Evolutionary conservation across 306 rosid genomes (phyloP).

Genomic region (Castanospermum australe): DNA sequence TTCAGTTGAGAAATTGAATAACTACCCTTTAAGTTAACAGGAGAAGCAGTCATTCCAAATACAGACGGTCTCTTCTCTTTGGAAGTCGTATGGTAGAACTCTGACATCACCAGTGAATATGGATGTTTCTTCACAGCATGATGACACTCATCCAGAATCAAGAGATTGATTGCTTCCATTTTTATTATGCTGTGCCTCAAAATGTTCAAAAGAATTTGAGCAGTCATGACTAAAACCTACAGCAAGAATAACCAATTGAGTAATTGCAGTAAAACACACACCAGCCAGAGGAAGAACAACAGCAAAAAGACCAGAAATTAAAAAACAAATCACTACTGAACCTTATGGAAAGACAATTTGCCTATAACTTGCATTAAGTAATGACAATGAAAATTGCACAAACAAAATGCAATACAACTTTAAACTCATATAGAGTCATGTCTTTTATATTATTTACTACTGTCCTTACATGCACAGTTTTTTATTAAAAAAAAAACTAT

Average conservation of each 20-base stretch:
- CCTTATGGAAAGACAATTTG: neutral
- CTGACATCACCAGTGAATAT: constrained; percentile 96
- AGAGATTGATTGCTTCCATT: constrained; percentile 87
- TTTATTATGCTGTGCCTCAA: constrained; percentile 96
- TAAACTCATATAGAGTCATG: neutral
- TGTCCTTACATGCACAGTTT: neutral
- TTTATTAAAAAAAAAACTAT: neutral
- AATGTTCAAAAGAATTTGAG: constrained; percentile 96
- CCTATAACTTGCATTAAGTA: neutral
- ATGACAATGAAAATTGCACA: neutral
- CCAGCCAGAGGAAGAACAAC: constrained; percentile 15
- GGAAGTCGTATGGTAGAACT: constrained; percentile 93
- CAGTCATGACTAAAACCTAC: constrained; percentile 98
- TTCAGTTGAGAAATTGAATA: constrained; percentile 10
- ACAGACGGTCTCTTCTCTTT: constrained; percentile 89
- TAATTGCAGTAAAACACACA: constrained; percentile 12
- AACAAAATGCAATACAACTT: neutral
- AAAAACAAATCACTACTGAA: neutral
- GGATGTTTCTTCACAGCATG: constrained; percentile 99
- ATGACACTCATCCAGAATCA: constrained; percentile 96
- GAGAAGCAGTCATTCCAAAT: constrained; percentile 99
- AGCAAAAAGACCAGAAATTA: neutral
- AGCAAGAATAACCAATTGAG: constrained; percentile 35
- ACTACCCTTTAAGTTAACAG: constrained; percentile 93
- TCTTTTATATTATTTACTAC: constrained; percentile 1